Base-by-base conservation (phyloP, 2,329 filamentous ascomycete genomes). In the Ascochyta clinopodiicola region DNA sequence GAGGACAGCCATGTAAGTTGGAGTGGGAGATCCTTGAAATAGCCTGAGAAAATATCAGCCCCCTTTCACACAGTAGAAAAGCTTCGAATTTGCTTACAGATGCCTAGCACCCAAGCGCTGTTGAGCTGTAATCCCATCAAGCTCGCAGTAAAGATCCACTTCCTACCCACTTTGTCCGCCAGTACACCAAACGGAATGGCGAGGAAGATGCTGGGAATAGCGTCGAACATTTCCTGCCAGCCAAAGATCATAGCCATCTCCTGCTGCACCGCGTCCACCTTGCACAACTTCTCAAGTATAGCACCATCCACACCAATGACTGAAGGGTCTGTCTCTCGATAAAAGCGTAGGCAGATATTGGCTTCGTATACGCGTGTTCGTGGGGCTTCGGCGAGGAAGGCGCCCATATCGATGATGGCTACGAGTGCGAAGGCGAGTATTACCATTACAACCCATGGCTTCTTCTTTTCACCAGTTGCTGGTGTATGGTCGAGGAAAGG, bases 241-340 rank as follows among this genome's bases (percentile, higher is more conserved):
- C 79, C 80, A 59, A 82, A 81, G 12, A 83, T 78, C 48, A 78
- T 78, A 1, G 81, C 80, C 61, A 83, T 60, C 63, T 80, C 77
- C 42, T 79, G 74, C 61, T 83, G 81, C 19, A 83, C 75, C 37
- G 72, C 73, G 29, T 78, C 75, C n/a, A 78, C 67, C 69, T 83
- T 83, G 66, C 81, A 83, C 59, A 79, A 61, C n/a, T 73, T 69
- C 70, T 83, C 81, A 1, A 75, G 69, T 15, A 83, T 76, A 22
- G 73, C 70, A 12, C 79, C 78, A 56, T 77, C 69, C 8, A 63
- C 54, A 1, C 67, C 70, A 59, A 82, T 79, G 55, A 77, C 70
- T n/a, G 70, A 74, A 17, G 78, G 73, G 51, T 82, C 78, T 42
- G 75, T 66, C 27, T 69, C 60, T 32, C 70, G 47, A 58, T 78